Evolutionary conservation across 139 green algal species (phyloP).

Genomic region (Pleodorina starrii): DNA sequence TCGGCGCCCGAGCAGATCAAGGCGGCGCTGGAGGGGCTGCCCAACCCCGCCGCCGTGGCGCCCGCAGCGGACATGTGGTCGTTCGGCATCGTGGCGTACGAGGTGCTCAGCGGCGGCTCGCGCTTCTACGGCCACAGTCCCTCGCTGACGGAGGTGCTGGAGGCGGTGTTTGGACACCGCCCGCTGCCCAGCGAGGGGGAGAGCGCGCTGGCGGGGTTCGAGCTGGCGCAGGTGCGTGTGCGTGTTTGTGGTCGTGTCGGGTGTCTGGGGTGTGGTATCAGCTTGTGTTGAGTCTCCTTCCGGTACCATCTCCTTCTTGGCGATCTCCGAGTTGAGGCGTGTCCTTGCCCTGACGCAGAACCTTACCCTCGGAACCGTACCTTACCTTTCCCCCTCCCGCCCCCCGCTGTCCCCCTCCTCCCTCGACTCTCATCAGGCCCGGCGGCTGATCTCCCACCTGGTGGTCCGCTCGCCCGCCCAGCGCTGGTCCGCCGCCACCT

Average conservation of each 20-base stretch:
- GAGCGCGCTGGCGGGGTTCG: conserved; percentile 2
- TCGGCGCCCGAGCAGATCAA: conserved; percentile 36
- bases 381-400: too few relatives aligned
- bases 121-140: conserved; percentile 33
- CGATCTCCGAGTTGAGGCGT: too few relatives aligned
- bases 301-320: too few relatives aligned
- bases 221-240: conserved; percentile 22
- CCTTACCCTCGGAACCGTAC: too few relatives aligned
- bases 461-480: conserved; percentile 13
- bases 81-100: conserved; percentile 37
- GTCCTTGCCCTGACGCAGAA: too few relatives aligned
- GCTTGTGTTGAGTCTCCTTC: too few relatives aligned
- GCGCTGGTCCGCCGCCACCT: conserved; percentile 44
- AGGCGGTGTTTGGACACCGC: conserved; percentile 43
- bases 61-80: conserved; percentile 46
- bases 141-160: conserved; percentile 16
- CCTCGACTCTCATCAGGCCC: conserved; percentile 4
- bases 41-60: not conserved
- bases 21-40: not conserved
- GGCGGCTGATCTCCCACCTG: conserved; percentile 39
- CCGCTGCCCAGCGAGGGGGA: conserved; percentile 29
- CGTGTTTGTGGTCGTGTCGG: too few relatives aligned
- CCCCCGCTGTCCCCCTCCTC: too few relatives aligned
- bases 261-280: too few relatives aligned
- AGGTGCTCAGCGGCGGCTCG: conserved; percentile 7